Base-by-base conservation (phyloP, 192 early-diverging fungal genomes). In the Dimargaris xerosporica region DNA sequence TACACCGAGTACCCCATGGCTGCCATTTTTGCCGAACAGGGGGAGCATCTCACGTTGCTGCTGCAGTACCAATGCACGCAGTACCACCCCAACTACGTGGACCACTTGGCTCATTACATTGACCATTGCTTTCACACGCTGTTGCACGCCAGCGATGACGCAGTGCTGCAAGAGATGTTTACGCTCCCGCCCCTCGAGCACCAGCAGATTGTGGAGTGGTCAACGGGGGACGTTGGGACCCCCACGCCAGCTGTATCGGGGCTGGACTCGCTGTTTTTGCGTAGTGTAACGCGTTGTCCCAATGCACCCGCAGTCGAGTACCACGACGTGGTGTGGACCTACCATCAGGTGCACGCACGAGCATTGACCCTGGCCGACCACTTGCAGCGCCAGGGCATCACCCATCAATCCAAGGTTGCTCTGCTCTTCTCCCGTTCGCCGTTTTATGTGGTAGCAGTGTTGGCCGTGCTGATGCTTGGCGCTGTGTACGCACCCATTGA, bases 401-500 rank as follows among this genome's bases (percentile, higher is more conserved):
- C n/a, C 5, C 28, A n/a, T 2, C 23, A 29, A 26, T n/a, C n/a
- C 34, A 28, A 26, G 19, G 50, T 60, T 0, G 58, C n/a, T 0
- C 17, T 60, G n/a, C 21, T 60, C 21, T 30, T 60, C 0, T 3
- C 16, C 15, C 58, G 58, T 7, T 21, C n/a, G 21, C 58, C 58
- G 0, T 9, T 11, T 11, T 16, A 30, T n/a, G 13, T 60, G 16
- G 41, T 60, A 11, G 58, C 58, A 26, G 42, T 60, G 58, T 43
- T 60, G 3, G 58, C n/a, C 5, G 58, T 60, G 30, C 58, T 60
- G n/a, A n/a, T 26, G 28, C 34, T 39, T 3, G 58, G 58, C 16
- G n/a, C 42, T 21, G n/a, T 39, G 16, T 60, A 60, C 58, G 58
- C 42, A n/a, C 21, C 41, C 21, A 44, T 60, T n/a, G 58, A 60